These are phyloP conservation scores for Calonectria pteridis DNA, from an alignment of 2,329 filamentous ascomycete species.

Conservation along the genomic window DNA sequence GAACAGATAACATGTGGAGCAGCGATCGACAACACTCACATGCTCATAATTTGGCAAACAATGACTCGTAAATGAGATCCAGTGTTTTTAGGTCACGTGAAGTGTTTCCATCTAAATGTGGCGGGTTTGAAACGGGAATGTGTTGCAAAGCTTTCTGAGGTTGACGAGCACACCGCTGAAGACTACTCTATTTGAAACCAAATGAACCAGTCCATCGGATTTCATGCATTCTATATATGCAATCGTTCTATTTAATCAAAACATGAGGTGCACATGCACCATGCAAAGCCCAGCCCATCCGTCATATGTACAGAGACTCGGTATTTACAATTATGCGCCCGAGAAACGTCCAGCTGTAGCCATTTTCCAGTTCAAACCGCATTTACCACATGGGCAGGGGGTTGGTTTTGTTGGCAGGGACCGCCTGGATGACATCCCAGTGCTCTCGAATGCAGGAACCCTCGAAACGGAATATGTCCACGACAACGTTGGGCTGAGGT, in stretches of 20 bases:
- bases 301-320: background rate
- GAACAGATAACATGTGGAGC: background rate
- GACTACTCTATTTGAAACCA: background rate
- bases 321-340: background rate
- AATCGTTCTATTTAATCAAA: too few relatives aligned
- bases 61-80: background rate
- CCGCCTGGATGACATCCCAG: background rate
- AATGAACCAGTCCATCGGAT: background rate
- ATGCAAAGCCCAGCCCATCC: background rate
- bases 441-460: background rate
- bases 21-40: background rate
- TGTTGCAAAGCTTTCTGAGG: background rate
- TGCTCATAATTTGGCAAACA: background rate
- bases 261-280: background rate
- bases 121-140: background rate
- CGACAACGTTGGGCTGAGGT: background rate
- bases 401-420: background rate
- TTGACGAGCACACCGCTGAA: background rate
- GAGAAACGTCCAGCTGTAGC: too few relatives aligned
- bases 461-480: background rate
- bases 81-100: background rate
- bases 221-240: background rate
- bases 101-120: background rate
- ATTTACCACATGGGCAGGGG: background rate
- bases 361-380: background rate